Evolutionary conservation across 108 stramenopile genomes (phyloP).

Genomic region (Mediolabrus comicus): DNA sequence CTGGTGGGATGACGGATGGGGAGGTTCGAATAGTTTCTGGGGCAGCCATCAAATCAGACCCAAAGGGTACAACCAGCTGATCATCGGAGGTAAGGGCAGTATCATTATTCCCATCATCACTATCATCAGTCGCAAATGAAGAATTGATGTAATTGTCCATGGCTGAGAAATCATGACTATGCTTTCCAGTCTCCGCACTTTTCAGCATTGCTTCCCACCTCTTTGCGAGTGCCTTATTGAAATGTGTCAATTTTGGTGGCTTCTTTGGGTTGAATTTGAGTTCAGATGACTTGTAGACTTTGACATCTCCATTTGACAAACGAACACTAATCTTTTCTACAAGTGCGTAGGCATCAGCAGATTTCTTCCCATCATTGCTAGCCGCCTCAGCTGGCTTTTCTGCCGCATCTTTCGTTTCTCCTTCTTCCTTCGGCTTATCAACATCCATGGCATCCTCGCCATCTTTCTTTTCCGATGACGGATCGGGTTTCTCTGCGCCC

Average conservation of each 20-base stretch:
- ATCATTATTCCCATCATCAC: conserved; percentile 8
- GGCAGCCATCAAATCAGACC: conserved; percentile 65
- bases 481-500: conserved; percentile 2
- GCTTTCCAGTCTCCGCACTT: conserved; percentile 46
- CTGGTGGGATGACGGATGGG: conserved; percentile 44
- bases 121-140: not conserved
- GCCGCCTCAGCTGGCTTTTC: not conserved
- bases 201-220: conserved; percentile 72
- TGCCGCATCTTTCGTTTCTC: not conserved
- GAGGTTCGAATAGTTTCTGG: conserved; percentile 49
- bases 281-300: conserved; percentile 18
- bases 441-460: conserved; percentile 30
- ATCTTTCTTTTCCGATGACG: not conserved
- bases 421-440: conserved; percentile 18
- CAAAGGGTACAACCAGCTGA: conserved; percentile 51
- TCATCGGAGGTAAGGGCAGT: conserved; percentile 10
- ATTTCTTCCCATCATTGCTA: not conserved
- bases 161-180: conserved; percentile 52
- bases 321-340: conserved; percentile 11
- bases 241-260: conserved; percentile 26
- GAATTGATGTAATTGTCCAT: conserved; percentile 41
- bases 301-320: conserved; percentile 16
- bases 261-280: conserved; percentile 35
- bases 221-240: conserved; percentile 52
- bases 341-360: not conserved